Evolutionary conservation across 2,329 filamentous ascomycete genomes (phyloP).

Genomic region (Alternaria panax): DNA sequence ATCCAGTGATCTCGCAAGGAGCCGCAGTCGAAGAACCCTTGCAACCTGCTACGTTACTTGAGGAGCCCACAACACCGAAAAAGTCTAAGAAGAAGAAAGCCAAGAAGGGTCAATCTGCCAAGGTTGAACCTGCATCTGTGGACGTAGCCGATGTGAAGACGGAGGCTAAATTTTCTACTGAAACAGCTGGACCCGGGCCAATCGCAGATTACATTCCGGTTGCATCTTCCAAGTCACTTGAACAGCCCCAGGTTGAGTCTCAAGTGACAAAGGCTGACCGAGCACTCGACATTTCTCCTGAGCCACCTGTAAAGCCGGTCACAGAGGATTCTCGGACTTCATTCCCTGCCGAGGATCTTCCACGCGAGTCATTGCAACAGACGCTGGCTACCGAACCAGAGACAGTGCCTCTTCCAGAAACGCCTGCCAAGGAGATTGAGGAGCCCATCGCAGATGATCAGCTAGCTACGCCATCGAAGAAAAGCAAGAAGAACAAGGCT

Average conservation of each 20-base stretch:
- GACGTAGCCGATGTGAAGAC: background rate
- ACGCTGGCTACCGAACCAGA: background rate
- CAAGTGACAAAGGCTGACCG: background rate
- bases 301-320: background rate
- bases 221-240: background rate
- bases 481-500: slow-evolving; percentile 52
- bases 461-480: slow-evolving; percentile 46
- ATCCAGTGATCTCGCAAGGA: background rate
- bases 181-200: background rate
- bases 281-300: background rate
- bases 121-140: slow-evolving; percentile 2
- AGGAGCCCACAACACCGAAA: slow-evolving; percentile 38
- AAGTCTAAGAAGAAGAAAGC: slow-evolving; percentile 54
- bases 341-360: background rate
- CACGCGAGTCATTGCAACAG: background rate
- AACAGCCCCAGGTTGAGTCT: slow-evolving; percentile 1
- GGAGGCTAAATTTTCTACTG: background rate
- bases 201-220: background rate
- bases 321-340: background rate
- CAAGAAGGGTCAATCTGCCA: slow-evolving; percentile 20
- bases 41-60: slow-evolving; percentile 8
- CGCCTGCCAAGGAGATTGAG: background rate
- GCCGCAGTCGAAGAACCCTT: slow-evolving; percentile 9
- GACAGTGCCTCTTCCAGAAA: background rate
- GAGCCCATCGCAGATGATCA: slow-evolving; percentile 11